Evolutionary conservation across 1,139 yeast species (phyloP), one percentile per base, ranked within the genome.

Genomic region (Debaryomyces subglobosus): DNA sequence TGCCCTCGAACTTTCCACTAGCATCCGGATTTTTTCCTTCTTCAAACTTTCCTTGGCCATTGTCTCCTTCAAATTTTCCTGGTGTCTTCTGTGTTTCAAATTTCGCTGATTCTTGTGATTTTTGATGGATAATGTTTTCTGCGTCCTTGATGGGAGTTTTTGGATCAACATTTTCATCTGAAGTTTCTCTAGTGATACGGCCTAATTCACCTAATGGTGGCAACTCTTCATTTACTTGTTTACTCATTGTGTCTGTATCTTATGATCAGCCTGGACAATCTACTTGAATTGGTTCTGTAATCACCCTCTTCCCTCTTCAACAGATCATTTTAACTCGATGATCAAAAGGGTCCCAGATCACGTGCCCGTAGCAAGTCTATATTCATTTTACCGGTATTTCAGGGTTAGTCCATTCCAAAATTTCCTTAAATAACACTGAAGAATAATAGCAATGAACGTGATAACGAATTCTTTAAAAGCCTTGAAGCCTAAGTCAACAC

Each of bases 171-270:
- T 33, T n/a, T 21, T 44, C 48, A 23, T 48, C 35, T 2, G 21
- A 25, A 42, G 42, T 24, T 49, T 51, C 39, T 47, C 50, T 46
- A 46, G 49, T 48, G 18, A 63, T 49, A 20, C 63, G 53, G 15
- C 69, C 69, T 33, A 65, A 56, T 51, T 65, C 68, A 27, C 69
- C 69, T 43, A 65, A 56, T 43, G 54, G 56, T 36, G 38, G 45
- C 44, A 47, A 44, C 35, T 47, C 38, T 9, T 33, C 10, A 12
- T 16, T 34, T n/a, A 10, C 15, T 25, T 40, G 43, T 32, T 40
- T n/a, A 20, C 33, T 34, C 20, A 34, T 34, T 15, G 27, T 42
- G 16, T 4, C 9, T 10, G 16, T 13, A 16, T 32, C 35, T 6
- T 32, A 16, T 8, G 5, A 8, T 15, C 21, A 10, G 20, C 16